A percentile compares a stretch with the other conserved stretches of the same genome.
These are phyloP conservation scores for Sambucus nigra DNA, from an alignment of 129 eudicot species.

Conservation along the genomic window DNA sequence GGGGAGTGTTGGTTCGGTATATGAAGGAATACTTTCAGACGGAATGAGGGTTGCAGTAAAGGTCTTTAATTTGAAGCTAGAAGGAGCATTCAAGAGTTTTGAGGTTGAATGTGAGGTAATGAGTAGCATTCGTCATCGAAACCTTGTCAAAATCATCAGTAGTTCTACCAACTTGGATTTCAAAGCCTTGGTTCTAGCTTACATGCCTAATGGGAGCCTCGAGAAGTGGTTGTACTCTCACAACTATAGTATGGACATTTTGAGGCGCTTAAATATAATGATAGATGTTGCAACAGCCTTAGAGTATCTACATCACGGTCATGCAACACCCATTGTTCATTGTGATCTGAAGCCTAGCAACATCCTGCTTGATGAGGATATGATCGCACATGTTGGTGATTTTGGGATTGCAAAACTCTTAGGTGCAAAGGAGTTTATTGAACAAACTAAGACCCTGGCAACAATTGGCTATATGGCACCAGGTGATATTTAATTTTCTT, in stretches of 20 bases:
- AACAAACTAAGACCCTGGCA: no score
- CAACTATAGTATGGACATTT: no score
- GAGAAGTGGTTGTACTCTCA: no score
- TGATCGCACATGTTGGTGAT: conserved; percentile 14
- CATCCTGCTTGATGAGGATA: conserved; percentile 13
- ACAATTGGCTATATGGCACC: no score
- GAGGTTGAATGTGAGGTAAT: conserved; percentile 7
- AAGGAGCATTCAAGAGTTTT: conserved; percentile 6
- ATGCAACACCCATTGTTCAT: conserved; percentile 1
- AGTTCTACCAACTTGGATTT: conserved; percentile 1
- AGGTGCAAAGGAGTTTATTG: no score
- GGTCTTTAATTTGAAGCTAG: neutral
- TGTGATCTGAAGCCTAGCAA: conserved; percentile 16
- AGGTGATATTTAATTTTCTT: no score
- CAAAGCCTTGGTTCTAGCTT: no score
- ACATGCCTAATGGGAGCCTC: no score
- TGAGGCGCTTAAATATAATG: no score
- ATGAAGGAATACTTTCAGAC: no score
- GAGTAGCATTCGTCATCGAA: conserved; percentile 2
- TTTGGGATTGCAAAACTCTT: conserved; percentile 15
- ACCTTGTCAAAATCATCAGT: conserved; percentile 8
- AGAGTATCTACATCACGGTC: conserved; percentile 15
- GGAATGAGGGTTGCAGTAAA: no score
- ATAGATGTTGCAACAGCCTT: conserved; percentile 11
- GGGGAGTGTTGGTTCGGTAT: no score